phyloP scores from a whole-genome alignment of 208 protist genomes.

The Acanthamoeba culbertsoni region DNA sequence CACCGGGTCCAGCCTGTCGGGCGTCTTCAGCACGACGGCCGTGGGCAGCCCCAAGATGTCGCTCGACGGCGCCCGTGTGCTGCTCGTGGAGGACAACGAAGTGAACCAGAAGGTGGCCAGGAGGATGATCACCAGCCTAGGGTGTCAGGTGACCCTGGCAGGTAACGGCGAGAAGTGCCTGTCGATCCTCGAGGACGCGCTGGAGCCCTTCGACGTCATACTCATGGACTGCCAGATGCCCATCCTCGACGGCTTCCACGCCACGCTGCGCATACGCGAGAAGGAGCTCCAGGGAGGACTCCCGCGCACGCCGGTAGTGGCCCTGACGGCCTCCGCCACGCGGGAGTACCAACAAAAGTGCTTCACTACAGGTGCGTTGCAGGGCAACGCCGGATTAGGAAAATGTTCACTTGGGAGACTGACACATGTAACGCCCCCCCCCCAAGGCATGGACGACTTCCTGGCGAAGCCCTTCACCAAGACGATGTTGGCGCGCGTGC shows the following conservation, averaged over 20 bases:
- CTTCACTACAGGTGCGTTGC: too few relatives aligned
- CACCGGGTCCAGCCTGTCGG: too few relatives aligned
- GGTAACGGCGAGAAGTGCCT: constrained; percentile 44
- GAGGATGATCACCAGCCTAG: background rate
- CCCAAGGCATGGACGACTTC: constrained; percentile 46
- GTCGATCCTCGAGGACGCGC: background rate
- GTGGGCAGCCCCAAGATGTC: too few relatives aligned
- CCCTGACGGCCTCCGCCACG: constrained; percentile 40
- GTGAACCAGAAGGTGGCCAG: constrained; percentile 47
- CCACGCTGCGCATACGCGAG: background rate
- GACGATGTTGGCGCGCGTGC: background rate
- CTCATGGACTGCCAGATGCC: constrained; percentile 53
- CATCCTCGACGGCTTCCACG: constrained; percentile 48
- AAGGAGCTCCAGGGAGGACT: background rate
- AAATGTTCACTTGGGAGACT: too few relatives aligned
- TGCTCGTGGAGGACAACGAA: constrained; percentile 54
- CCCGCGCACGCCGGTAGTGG: background rate
- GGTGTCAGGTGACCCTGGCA: background rate
- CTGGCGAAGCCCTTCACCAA: constrained; percentile 51
- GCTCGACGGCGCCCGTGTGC: background rate
- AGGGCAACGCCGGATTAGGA: too few relatives aligned
- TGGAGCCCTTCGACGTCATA: constrained; percentile 8
- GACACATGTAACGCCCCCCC: too few relatives aligned
- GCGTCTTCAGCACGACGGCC: too few relatives aligned
- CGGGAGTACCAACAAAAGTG: constrained; percentile 22